phyloP scores from a whole-genome alignment of 768 basidiomycete genomes.

The Kwoniella mangroviensis region DNA sequence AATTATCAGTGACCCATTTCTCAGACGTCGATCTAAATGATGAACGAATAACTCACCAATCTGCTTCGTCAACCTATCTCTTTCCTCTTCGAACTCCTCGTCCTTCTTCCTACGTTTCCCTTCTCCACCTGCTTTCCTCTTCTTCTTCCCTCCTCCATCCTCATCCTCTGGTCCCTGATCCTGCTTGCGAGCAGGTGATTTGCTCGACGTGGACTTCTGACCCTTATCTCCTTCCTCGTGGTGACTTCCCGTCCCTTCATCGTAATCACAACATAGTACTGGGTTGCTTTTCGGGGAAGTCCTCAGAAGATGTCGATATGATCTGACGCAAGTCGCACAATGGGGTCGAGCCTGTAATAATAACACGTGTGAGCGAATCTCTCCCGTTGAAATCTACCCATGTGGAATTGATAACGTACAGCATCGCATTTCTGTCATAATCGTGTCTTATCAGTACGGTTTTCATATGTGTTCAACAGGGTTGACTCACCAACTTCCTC shows the following conservation, averaged over 20 bases:
- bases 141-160: conserved; percentile 33
- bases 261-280: conserved; percentile 46
- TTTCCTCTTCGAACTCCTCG: conserved; percentile 32
- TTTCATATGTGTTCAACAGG: neutral
- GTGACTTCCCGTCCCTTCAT: conserved; percentile 30
- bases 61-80: conserved; percentile 36
- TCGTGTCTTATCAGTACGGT: conserved; percentile 3
- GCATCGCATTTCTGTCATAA: conserved; percentile 53
- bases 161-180: conserved; percentile 13
- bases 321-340: conserved; percentile 50
- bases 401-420: conserved; percentile 28
- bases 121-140: conserved; percentile 28
- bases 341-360: conserved; percentile 39
- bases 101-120: conserved; percentile 28
- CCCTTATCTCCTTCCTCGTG: conserved; percentile 8
- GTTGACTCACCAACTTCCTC: conserved; percentile 44
- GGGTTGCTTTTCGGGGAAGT: conserved; percentile 45
- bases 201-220: conserved; percentile 10
- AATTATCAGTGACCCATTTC: neutral
- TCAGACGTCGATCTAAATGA: neutral
- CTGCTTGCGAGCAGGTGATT: conserved; percentile 1
- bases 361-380: neutral
- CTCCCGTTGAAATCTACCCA: no score
- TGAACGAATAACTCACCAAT: conserved; percentile 39
- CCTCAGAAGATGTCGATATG: conserved; percentile 43